Base-by-base conservation (phyloP, 2,329 filamentous ascomycete genomes). In the Emydomyces testavorans region DNA sequence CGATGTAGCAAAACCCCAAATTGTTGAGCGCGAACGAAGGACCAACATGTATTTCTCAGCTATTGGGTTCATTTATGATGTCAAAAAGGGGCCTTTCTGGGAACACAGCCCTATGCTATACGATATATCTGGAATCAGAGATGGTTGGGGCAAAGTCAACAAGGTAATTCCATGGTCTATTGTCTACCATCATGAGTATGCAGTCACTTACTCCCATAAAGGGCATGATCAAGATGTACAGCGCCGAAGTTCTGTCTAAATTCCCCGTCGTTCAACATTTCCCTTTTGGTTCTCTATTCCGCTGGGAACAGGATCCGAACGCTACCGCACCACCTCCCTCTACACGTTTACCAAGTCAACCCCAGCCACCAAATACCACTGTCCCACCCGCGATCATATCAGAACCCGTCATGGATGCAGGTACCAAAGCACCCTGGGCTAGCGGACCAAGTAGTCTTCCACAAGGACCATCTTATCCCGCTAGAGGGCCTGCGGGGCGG, bases 141-240 rank as follows among this genome's bases (percentile, higher is more conserved):
- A 83, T 49, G 85, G 92, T n/a, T 98, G 92, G 92, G 92, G 85
- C 29, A 98, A 98, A 71, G 94, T 98, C 60, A 96, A 98, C 67
- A 89, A 89, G 72, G 77, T 77, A 56, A 37, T 51, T 24, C 15
- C 21, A 37, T 34, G 23, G 4, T 32, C 2, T 20, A 37, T 20
- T 18, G 28, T 52, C n/a, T 16, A 45, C 6, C 13, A 15, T 16
- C 15, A 20, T 28, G 13, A 16, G 10, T 34, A n/a, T n/a, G n/a
- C n/a, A n/a, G 53, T 16, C 4, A 35, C 18, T 28, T 7, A 36
- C 34, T 46, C 7, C 18, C n/a, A 47, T 51, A 41, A 51, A 83
- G 81, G 92, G 92, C 44, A 96, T 98, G 92, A 79, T 98, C 59
- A 98, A 96, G 68, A 98, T 98, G 92, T 98, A 90, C 70, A 88